Evolutionary conservation across 2,329 filamentous ascomycete species (phyloP), one percentile per base, ranked within the genome.

Genomic region (Phoma sp.): DNA sequence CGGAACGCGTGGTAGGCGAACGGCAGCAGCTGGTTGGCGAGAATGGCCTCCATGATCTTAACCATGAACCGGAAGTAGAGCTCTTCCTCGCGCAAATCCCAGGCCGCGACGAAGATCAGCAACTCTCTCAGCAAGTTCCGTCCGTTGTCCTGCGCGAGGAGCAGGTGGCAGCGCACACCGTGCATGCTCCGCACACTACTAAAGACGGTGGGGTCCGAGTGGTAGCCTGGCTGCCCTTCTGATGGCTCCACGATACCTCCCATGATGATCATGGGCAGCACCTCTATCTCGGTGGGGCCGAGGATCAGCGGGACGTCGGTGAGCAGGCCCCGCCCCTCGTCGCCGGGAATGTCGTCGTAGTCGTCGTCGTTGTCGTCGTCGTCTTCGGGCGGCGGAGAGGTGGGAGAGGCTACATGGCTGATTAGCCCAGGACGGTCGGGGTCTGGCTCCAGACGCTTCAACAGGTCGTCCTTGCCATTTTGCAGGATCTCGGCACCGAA

Each of bases 61-160:
- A 92, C 90, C 75, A 96, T 97, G 74, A 97, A 91, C 74, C 96
- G 94, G 80, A 96, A 97, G 69, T 97, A 96, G 33, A 96, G 85
- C 58, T 96, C 92, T 57, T 94, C 89, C 73, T 98, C 93, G 36
- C 92, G 89, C 67, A 97, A 88, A 71, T 97, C 94, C 94, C 94
- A 98, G 8, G 96, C 93, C 5, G 94, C 94, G 60, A 97, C 96
- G 73, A 97, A 97, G 55, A 98, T 96, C 38, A 98, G 82, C 68
- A 98, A 85, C 74, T 98, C 94, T 51, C 94, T 84, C 1, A 98
- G 81, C 4, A 98, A 81, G 70, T 96, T 96, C 64, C 93, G 88
- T 3, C 94, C 94, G 59, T 92, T 96, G 69, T 96, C 92, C 57
- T 96, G 86, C 0, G 92, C 92, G 37, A 98, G 81, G 44, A 98